Conservation (phyloP, 2,329 filamentous ascomycete species). For the Curvularia sp. region DNA sequence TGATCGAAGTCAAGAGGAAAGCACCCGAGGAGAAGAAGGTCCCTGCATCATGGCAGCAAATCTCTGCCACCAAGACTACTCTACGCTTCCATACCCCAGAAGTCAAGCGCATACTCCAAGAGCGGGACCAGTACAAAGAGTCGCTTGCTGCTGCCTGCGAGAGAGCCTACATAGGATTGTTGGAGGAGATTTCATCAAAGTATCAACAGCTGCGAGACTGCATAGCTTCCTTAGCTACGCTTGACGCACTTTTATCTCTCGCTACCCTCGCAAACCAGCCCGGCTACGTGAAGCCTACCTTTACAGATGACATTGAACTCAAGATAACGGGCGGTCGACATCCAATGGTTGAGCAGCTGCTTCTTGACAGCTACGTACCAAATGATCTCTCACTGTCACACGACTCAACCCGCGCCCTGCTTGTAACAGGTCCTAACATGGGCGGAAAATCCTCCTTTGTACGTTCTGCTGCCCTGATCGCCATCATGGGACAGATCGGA, state of each 20-base stretch:
- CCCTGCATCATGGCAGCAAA: constrained; percentile 92
- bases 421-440: constrained; percentile 98
- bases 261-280: constrained; percentile 84
- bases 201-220: constrained; percentile 92
- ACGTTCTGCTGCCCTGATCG: constrained; percentile 86
- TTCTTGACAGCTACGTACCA: constrained; percentile 87
- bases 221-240: constrained; percentile 80
- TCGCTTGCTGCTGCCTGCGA: constrained; percentile 92
- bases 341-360: constrained; percentile 92
- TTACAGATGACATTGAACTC: constrained; percentile 71
- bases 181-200: constrained; percentile 76
- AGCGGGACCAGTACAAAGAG: constrained; percentile 95
- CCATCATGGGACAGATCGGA: constrained; percentile 93
- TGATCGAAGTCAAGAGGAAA: constrained; percentile 88
- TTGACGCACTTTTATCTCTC: constrained; percentile 90
- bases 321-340: constrained; percentile 79
- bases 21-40: constrained; percentile 76
- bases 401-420: constrained; percentile 68
- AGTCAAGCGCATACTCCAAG: constrained; percentile 79
- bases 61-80: constrained; percentile 90
- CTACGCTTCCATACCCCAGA: constrained; percentile 95
- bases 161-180: constrained; percentile 74
- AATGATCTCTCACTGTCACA: constrained; percentile 79
- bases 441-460: constrained; percentile 98
- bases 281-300: constrained; percentile 82